These are phyloP conservation scores for Aspergillus baeticus DNA, from an alignment of 495 filamentous ascomycete species.

Conservation along the genomic window DNA sequence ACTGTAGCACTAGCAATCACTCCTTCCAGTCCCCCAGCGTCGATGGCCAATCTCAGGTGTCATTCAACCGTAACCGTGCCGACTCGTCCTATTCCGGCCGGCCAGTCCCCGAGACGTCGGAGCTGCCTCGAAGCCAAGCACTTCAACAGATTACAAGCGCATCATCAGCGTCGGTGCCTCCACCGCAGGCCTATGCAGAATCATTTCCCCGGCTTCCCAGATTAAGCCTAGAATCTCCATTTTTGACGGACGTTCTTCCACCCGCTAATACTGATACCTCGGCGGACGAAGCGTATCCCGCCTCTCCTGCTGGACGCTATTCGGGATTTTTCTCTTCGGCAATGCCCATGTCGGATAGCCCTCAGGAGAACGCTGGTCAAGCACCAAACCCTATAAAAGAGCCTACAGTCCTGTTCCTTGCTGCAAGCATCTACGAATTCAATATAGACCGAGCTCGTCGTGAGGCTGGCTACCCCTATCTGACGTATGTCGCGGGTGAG, in stretches of 20 bases:
- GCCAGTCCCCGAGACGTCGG: constrained; percentile 17
- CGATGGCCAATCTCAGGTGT: constrained; percentile 29
- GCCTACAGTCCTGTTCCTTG: constrained; percentile 73
- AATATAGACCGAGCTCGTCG: constrained; percentile 88
- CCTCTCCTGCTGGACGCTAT: constrained; percentile 36
- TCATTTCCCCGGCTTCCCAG: constrained; percentile 39
- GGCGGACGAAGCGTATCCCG: constrained; percentile 23
- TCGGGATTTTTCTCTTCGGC: constrained; percentile 83
- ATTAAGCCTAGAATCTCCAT: constrained; percentile 45
- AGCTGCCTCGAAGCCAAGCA: constrained; percentile 26
- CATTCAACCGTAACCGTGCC: constrained; percentile 30
- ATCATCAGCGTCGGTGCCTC: constrained; percentile 11
- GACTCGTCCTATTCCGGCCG: constrained; percentile 35
- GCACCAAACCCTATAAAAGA: constrained; percentile 31
- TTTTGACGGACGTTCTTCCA: constrained; percentile 37
- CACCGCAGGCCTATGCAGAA: constrained; percentile 26
- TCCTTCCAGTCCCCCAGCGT: constrained; percentile 38
- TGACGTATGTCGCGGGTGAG: constrained; percentile 92
- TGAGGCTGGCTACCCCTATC: constrained; percentile 92
- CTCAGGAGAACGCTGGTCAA: constrained; percentile 25
- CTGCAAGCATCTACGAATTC: constrained; percentile 93
- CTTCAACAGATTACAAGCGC: constrained; percentile 31
- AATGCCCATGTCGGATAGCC: constrained; percentile 73
- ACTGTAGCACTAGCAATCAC: constrained; percentile 43
- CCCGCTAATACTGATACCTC: constrained; percentile 15